Evolutionary conservation across 345 rosid species (phyloP).

Genomic region (Triadica sebifera): DNA sequence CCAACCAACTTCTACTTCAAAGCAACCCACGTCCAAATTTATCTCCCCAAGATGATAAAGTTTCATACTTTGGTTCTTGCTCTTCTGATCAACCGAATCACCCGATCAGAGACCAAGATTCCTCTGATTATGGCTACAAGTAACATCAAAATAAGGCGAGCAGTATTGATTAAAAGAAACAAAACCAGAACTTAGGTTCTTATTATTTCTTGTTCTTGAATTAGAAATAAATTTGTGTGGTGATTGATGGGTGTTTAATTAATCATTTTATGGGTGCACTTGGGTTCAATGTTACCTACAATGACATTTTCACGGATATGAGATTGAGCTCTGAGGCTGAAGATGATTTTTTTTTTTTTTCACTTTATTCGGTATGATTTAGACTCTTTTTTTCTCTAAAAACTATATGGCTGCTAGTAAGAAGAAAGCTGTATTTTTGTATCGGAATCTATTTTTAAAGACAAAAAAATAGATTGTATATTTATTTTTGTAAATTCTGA

Average conservation of each 20-base stretch:
- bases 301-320: too few species aligned
- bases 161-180: conserved; percentile 14
- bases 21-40: conserved; percentile 15
- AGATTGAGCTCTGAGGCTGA: too few species aligned
- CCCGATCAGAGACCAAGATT: conserved; percentile 35
- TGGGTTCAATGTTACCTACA: conserved; percentile 20
- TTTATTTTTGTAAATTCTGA: too few species aligned
- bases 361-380: too few species aligned
- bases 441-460: too few species aligned
- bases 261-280: conserved; percentile 34
- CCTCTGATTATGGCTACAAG: conserved; percentile 8
- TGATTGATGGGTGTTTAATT: background rate
- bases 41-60: conserved; percentile 5
- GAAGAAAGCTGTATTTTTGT: too few species aligned
- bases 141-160: conserved; percentile 24
- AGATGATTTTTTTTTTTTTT: too few species aligned
- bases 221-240: background rate
- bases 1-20: conserved; percentile 45
- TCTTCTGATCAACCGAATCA: conserved; percentile 41
- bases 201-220: background rate
- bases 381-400: too few species aligned
- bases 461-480: too few species aligned
- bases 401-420: too few species aligned
- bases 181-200: background rate
- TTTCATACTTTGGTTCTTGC: conserved; percentile 13